A percentile compares a stretch with the other conserved stretches of the same genome.
Evolutionary conservation across 257 asterid species (phyloP).

Genomic region (Solanum appendiculatum): DNA sequence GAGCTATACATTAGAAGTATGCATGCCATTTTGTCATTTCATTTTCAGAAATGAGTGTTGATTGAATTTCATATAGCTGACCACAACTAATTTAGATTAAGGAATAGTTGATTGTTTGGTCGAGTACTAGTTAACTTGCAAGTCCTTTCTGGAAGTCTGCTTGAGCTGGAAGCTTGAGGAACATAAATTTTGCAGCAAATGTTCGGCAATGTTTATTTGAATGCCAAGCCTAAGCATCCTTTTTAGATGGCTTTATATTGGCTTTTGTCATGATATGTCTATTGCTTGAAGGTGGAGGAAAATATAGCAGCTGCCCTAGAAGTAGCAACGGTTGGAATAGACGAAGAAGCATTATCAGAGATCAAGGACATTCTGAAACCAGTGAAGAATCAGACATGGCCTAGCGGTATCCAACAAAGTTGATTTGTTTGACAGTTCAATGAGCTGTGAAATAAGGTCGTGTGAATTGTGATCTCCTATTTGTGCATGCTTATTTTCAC

Average conservation of each 20-base stretch:
- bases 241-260: neutral
- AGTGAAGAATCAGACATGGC: constrained; percentile 94
- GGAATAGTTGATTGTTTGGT: neutral
- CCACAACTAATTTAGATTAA: neutral
- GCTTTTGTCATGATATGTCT: neutral
- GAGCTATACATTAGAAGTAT: neutral
- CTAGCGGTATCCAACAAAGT: constrained; percentile 67
- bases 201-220: neutral
- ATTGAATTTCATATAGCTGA: neutral
- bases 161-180: neutral
- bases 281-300: constrained; percentile 51
- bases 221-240: neutral
- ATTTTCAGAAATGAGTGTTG: neutral
- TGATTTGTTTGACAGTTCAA: constrained; percentile 6
- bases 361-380: constrained; percentile 56
- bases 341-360: constrained; percentile 44
- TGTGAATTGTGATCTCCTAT: neutral
- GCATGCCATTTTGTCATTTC: neutral
- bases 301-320: constrained; percentile 77
- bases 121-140: neutral
- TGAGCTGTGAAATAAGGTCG: neutral
- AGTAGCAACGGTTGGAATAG: constrained; percentile 42
- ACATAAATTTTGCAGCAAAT: neutral
- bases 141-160: neutral
- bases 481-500: neutral